Evolutionary conservation across 352 stramenopile species (phyloP).

Genomic region (Blastocystis sp.): DNA sequence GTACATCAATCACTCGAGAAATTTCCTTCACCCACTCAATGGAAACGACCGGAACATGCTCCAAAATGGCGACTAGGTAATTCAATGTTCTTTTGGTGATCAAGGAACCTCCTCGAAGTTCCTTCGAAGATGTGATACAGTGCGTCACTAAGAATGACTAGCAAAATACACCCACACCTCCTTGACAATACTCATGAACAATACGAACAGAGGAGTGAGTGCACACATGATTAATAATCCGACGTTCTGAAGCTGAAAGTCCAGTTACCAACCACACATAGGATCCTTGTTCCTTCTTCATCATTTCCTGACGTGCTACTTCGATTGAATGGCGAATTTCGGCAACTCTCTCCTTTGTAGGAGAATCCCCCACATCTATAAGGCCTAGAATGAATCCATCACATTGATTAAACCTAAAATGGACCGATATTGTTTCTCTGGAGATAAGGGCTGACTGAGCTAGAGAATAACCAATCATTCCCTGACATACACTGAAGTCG

Average conservation of each 20-base stretch:
- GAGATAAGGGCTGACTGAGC: slow-evolving; percentile 1
- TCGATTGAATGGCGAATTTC: not conserved
- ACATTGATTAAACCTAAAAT: not conserved
- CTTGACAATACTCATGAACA: not conserved
- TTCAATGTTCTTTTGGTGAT: slow-evolving; percentile 11
- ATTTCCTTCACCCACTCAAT: slow-evolving; percentile 14
- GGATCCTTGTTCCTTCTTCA: not conserved
- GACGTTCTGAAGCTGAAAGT: not conserved
- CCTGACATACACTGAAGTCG: not conserved
- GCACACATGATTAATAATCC: slow-evolving; percentile 28
- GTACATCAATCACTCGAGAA: not conserved
- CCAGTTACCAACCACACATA: slow-evolving; percentile 45
- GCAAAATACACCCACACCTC: not conserved
- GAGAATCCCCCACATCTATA: no score
- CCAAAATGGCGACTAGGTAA: slow-evolving; percentile 31
- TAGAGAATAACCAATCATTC: not conserved
- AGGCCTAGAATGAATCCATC: no score
- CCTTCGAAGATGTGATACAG: slow-evolving; percentile 8
- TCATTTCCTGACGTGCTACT: not conserved
- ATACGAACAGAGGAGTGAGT: slow-evolving; percentile 13
- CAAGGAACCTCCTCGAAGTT: not conserved
- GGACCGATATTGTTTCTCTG: not conserved
- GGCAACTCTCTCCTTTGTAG: no score
- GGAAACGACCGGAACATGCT: slow-evolving; percentile 23
- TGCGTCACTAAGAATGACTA: slow-evolving; percentile 30